These are phyloP conservation scores for Phaffomyces opuntiae DNA, from an alignment of 805 yeast species.

Conservation along the genomic window DNA sequence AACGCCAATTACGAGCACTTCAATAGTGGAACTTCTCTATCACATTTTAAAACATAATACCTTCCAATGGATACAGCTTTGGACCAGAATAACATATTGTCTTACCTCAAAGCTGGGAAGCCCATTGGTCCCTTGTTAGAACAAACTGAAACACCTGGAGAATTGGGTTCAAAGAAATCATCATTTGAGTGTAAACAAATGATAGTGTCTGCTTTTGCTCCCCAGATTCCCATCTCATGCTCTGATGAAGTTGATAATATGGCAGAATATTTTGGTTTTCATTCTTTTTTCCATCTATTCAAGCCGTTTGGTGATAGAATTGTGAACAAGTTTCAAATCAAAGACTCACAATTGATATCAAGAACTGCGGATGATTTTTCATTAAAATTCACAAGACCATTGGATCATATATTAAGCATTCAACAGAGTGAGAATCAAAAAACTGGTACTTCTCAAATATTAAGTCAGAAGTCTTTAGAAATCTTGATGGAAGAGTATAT, in stretches of 20 bases:
- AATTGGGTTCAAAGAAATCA: slow-evolving; percentile 11
- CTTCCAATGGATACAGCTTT: slow-evolving; percentile 10
- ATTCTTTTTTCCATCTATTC: slow-evolving; percentile 41
- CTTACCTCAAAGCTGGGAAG: slow-evolving; percentile 12
- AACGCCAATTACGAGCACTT: too few relatives aligned
- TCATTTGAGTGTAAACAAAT: slow-evolving; percentile 23
- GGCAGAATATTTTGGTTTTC: slow-evolving; percentile 34
- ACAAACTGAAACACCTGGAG: neutral
- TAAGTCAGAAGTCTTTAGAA: slow-evolving; percentile 31
- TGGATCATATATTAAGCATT: slow-evolving; percentile 27
- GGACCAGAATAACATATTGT: slow-evolving; percentile 13
- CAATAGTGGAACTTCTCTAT: too few relatives aligned
- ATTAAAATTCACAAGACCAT: slow-evolving; percentile 42
- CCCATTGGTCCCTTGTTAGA: slow-evolving; percentile 13
- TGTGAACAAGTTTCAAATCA: slow-evolving; percentile 39
- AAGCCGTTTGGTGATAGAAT: slow-evolving; percentile 51
- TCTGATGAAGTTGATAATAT: slow-evolving; percentile 39
- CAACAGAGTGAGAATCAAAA: slow-evolving; percentile 15
- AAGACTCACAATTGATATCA: slow-evolving; percentile 45
- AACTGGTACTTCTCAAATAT: slow-evolving; percentile 22
- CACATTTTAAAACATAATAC: too few relatives aligned
- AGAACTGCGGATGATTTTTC: slow-evolving; percentile 46
- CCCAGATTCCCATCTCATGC: slow-evolving; percentile 43
- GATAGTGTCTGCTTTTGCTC: slow-evolving; percentile 38
- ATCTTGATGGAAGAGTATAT: slow-evolving; percentile 28